Base-by-base conservation (phyloP, 2,329 filamentous ascomycete species). In the Graphilbum ipis-grandicollis region DNA sequence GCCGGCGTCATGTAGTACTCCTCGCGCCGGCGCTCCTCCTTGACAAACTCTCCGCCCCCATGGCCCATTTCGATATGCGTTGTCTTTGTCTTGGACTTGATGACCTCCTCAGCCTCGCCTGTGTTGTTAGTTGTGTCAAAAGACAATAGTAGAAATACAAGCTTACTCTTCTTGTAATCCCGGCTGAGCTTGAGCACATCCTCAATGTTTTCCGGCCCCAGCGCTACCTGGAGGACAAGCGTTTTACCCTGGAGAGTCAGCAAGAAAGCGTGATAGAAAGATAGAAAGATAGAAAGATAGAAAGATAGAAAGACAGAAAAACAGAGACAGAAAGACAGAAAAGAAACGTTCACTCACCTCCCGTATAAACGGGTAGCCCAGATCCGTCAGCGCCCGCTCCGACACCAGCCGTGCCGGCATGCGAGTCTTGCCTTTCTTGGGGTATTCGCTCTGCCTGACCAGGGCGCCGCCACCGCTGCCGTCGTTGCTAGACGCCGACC, bases 201-300 rank as follows among this genome's bases (percentile, higher is more conserved):
- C 47, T 94, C 85, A 44, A 94, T 94, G 48, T 93, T 84, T 15
- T 88, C 75, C 48, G 92, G 86, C 14, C 83, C 81, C 5, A 96
- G 66, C 9, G 88, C 86, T 50, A 82, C 79, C 47, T 80, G 74
- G 25, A 96, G 75, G 36, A 93, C 71, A 47, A 90, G 74, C 18
- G 79, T 79, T 46, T 79, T 77, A 29, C 79, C 83, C 81, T 90
- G 45, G 6, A 36, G 17, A 13, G 25, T 32, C 18, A 22, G 15
- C 17, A 35, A 17, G 15, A 21, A 7, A 8, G 14, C 19, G 6
- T 21, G 13, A 40, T 4, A n/a, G n/a, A n/a, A n/a, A n/a, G n/a
- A n/a, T n/a, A n/a, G n/a, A n/a, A n/a, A n/a, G n/a, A n/a, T n/a
- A n/a, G n/a, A n/a, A n/a, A n/a, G n/a, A n/a, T n/a, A n/a, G n/a